Percentiles rank a stretch among this genome's conserved stretches.
Conservation (phyloP, 148 eudicot genomes). For the Silene conica region DNA sequence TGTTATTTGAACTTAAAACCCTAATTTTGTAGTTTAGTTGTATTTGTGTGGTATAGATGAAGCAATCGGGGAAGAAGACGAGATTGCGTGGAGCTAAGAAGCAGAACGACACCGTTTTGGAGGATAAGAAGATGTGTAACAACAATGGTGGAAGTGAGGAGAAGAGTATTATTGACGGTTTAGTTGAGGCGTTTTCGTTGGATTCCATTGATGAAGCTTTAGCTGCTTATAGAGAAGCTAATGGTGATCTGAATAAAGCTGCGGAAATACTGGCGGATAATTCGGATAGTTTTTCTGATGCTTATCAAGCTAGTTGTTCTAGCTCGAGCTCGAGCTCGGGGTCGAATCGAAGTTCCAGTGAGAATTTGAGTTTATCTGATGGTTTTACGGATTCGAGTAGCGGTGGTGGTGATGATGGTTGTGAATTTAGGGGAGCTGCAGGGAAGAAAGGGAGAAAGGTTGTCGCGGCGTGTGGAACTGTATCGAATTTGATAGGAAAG, state of each 20-base stretch:
- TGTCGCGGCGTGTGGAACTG: slow-evolving; percentile 67
- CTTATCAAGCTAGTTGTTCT: slow-evolving; percentile 37
- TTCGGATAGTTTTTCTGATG: slow-evolving; percentile 22
- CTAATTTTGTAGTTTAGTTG: slow-evolving; percentile 12
- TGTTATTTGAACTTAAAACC: slow-evolving; percentile 13
- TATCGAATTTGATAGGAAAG: slow-evolving; percentile 59
- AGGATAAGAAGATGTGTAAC: not conserved
- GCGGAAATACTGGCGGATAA: slow-evolving; percentile 49
- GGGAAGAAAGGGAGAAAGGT: slow-evolving; percentile 48
- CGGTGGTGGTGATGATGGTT: slow-evolving; percentile 10
- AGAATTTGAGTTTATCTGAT: slow-evolving; percentile 27
- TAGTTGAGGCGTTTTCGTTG: slow-evolving; percentile 58
- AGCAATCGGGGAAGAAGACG: slow-evolving; percentile 54
- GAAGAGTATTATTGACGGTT: slow-evolving; percentile 28
- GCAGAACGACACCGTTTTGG: slow-evolving; percentile 1
- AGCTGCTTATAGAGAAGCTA: slow-evolving; percentile 45
- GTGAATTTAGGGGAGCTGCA: slow-evolving; percentile 48
- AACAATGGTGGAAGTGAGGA: slow-evolving; percentile 24
- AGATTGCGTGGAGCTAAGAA: slow-evolving; percentile 32
- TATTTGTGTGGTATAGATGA: slow-evolving; percentile 31
- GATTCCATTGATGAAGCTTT: slow-evolving; percentile 59
- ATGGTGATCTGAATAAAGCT: slow-evolving; percentile 55
- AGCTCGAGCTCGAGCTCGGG: slow-evolving; percentile 39
- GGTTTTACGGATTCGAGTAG: slow-evolving; percentile 15
- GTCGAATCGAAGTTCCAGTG: slow-evolving; percentile 3